phyloP scores from a whole-genome alignment of 2,329 filamentous ascomycete species.

The Calonectria crousiana region DNA sequence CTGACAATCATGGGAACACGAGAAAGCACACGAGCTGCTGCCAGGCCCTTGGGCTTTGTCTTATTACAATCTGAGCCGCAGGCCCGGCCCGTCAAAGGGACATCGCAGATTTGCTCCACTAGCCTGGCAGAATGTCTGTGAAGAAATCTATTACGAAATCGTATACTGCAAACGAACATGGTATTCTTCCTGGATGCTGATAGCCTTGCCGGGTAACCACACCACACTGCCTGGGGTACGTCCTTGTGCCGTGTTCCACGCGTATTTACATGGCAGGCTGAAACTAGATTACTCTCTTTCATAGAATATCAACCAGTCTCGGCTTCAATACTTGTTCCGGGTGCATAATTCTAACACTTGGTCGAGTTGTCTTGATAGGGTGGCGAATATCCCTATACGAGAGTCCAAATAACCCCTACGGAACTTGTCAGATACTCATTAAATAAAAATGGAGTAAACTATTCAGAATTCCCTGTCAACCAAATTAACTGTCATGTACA shows the following conservation, averaged over 20 bases:
- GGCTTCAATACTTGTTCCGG: neutral
- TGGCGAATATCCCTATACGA: neutral
- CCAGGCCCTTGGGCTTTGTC: neutral
- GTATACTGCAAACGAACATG: neutral
- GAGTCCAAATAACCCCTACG: too few relatives aligned
- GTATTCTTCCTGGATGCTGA: neutral
- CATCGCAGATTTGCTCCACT: neutral
- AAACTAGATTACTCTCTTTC: neutral
- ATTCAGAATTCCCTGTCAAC: neutral
- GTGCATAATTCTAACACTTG: neutral
- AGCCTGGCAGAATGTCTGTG: neutral
- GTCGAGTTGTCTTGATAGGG: neutral
- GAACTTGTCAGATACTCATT: neutral
- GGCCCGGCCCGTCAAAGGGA: neutral
- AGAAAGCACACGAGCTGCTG: neutral
- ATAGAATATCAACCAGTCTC: neutral
- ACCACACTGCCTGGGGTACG: neutral
- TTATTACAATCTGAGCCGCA: neutral
- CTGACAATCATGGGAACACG: neutral
- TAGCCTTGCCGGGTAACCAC: neutral
- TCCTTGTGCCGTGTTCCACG: neutral
- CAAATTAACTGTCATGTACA: neutral
- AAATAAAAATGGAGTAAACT: neutral
- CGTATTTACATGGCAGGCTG: neutral
- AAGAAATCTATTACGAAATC: neutral